phyloP scores from a whole-genome alignment of 1,284 basidiomycete genomes.

The Lignosus rhinocerotis region DNA sequence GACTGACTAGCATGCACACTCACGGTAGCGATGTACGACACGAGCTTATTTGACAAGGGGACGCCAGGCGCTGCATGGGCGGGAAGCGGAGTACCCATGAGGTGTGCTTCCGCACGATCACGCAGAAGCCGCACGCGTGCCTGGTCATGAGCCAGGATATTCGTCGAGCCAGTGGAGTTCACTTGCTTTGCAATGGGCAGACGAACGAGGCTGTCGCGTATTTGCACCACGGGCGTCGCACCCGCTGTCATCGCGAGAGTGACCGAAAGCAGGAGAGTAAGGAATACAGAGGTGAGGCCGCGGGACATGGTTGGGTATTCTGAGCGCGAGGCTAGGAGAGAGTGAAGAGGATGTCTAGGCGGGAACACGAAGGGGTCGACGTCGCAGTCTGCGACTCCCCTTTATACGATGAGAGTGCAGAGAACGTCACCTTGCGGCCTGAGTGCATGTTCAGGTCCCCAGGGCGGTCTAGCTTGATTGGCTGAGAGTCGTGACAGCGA shows the following conservation, averaged over 20 bases:
- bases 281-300: constrained; percentile 11
- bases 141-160: constrained; percentile 29
- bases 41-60: constrained; percentile 41
- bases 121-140: constrained; percentile 26
- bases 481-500: no score
- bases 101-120: constrained; percentile 19
- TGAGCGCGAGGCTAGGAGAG: no score
- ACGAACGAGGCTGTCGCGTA: constrained; percentile 25
- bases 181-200: constrained; percentile 31
- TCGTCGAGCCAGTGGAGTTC: constrained; percentile 27
- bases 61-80: constrained; percentile 25
- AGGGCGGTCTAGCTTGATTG: no score
- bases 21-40: constrained; percentile 34
- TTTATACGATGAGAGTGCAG: no score
- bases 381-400: no score
- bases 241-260: constrained; percentile 22
- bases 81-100: constrained; percentile 10
- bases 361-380: no score
- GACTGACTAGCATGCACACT: constrained; percentile 1
- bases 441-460: no score
- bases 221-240: constrained; percentile 26
- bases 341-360: no score
- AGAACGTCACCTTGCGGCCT: no score
- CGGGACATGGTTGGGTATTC: constrained; percentile 12
- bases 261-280: constrained; percentile 19